Conservation (phyloP, 192 early-diverging fungal species). For the Geranomyces variabilis region DNA sequence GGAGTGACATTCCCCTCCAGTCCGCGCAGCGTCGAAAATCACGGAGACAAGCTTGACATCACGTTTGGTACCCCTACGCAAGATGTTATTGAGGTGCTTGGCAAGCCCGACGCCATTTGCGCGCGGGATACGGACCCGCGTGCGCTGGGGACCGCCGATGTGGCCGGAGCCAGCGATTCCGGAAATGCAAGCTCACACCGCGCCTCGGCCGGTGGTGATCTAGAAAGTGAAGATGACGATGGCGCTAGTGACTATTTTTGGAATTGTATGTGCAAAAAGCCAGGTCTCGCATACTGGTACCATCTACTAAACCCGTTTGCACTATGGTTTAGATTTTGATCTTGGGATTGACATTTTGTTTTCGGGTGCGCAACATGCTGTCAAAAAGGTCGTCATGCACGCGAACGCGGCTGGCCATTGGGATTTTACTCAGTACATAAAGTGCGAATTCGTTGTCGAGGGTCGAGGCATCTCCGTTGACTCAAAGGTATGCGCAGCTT, state of each 20-base stretch:
- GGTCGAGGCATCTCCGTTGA: background rate
- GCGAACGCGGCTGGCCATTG: constrained; percentile 71
- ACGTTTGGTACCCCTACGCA: constrained; percentile 62
- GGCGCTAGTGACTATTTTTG: constrained; percentile 67
- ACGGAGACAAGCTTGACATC: background rate
- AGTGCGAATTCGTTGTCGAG: constrained; percentile 33
- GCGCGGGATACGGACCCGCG: constrained; percentile 67
- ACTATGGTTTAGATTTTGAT: constrained; percentile 51
- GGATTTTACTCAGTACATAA: constrained; percentile 67
- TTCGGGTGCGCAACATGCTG: constrained; percentile 64
- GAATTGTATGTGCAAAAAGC: constrained; percentile 51
- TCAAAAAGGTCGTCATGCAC: constrained; percentile 75
- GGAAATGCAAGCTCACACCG: constrained; percentile 7
- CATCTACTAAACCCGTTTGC: background rate
- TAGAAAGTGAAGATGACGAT: background rate
- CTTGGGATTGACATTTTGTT: constrained; percentile 75
- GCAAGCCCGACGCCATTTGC: constrained; percentile 62
- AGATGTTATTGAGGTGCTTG: constrained; percentile 72
- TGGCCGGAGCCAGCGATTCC: no score
- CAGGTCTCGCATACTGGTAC: background rate
- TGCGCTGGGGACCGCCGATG: no score
- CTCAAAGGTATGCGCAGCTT: background rate
- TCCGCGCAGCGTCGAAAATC: background rate
- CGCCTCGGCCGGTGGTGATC: background rate
- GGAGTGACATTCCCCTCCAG: constrained; percentile 11